Percentiles rank a stretch among this genome's conserved stretches.
Conservation (phyloP, 495 filamentous ascomycete species). For the Chaetomidium leptoderma region DNA sequence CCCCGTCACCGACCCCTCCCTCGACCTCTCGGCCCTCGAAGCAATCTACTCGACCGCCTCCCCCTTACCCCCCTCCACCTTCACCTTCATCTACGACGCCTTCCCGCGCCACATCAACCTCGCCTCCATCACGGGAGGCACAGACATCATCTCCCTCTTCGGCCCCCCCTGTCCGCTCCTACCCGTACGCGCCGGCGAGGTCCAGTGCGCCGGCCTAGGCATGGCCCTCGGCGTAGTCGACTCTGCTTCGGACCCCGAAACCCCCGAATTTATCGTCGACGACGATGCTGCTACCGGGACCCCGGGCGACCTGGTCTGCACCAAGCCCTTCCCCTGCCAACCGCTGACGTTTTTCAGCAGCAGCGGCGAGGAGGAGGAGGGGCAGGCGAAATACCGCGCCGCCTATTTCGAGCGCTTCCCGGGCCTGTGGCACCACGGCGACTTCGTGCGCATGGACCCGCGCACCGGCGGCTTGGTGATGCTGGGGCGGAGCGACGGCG, state of each 20-base stretch:
- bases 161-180: constrained; percentile 78
- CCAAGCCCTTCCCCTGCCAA: constrained; percentile 81
- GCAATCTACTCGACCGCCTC: constrained; percentile 94
- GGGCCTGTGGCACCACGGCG: constrained; percentile 86
- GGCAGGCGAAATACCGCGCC: constrained; percentile 68
- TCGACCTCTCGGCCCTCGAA: constrained; percentile 54
- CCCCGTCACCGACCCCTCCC: constrained; percentile 51
- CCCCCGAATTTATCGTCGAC: constrained; percentile 40
- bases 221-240: constrained; percentile 84
- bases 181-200: constrained; percentile 84
- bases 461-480: constrained; percentile 65
- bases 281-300: too few species aligned
- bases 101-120: constrained; percentile 74
- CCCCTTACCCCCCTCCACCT: constrained; percentile 87
- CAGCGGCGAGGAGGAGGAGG: too few species aligned
- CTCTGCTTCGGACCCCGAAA: constrained; percentile 43
- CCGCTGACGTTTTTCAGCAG: constrained; percentile 82
- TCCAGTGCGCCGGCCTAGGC: constrained; percentile 83
- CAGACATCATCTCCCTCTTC: constrained; percentile 92
- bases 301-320: constrained; percentile 88
- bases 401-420: constrained; percentile 85
- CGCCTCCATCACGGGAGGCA: constrained; percentile 82
- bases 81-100: constrained; percentile 77
- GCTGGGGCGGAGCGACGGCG: constrained; percentile 75
- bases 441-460: constrained; percentile 77